Percentiles rank a stretch among this genome's conserved stretches.
Evolutionary conservation across 2,329 filamentous ascomycete species (phyloP).

Genomic region (Apiospora rasikravindrae): DNA sequence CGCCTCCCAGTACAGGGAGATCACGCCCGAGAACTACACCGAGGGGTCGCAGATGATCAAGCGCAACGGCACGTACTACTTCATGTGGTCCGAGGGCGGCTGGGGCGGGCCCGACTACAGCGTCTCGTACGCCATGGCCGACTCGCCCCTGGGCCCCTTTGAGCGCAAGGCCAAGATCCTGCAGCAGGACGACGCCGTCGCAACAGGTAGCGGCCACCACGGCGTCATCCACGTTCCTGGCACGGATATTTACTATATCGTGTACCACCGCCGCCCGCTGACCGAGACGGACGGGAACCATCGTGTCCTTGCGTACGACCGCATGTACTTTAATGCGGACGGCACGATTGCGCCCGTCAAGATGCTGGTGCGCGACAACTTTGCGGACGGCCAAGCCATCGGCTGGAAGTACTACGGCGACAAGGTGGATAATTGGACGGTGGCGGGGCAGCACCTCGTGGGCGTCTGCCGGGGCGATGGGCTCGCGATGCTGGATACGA

Average conservation of each 20-base stretch:
- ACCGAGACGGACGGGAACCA: slow-evolving; percentile 51
- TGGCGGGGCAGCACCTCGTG: background rate
- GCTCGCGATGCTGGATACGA: slow-evolving; percentile 14
- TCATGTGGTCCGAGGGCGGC: slow-evolving; percentile 51
- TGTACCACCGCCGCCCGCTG: slow-evolving; percentile 52
- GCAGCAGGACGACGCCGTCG: slow-evolving; percentile 40
- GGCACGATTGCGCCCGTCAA: slow-evolving; percentile 43
- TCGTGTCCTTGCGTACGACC: slow-evolving; percentile 52
- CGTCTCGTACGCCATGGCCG: slow-evolving; percentile 49
- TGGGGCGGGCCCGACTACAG: slow-evolving; percentile 53
- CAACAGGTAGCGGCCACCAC: slow-evolving; percentile 46
- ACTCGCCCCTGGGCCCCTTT: slow-evolving; percentile 49
- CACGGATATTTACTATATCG: slow-evolving; percentile 48
- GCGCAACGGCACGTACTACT: slow-evolving; percentile 47
- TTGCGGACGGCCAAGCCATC: slow-evolving; percentile 45
- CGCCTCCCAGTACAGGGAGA: slow-evolving; percentile 43
- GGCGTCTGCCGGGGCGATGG: background rate
- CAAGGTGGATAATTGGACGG: slow-evolving; percentile 31
- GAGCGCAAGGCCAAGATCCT: slow-evolving; percentile 44
- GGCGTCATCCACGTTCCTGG: slow-evolving; percentile 45
- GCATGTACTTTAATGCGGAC: slow-evolving; percentile 50
- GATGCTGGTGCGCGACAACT: slow-evolving; percentile 52
- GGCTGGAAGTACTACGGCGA: slow-evolving; percentile 40
- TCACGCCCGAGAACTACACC: slow-evolving; percentile 52
- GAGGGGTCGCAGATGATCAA: slow-evolving; percentile 52